These are phyloP conservation scores for Chrysosporium keratinophilum DNA, from an alignment of 2,329 filamentous ascomycete species.

Conservation along the genomic window DNA sequence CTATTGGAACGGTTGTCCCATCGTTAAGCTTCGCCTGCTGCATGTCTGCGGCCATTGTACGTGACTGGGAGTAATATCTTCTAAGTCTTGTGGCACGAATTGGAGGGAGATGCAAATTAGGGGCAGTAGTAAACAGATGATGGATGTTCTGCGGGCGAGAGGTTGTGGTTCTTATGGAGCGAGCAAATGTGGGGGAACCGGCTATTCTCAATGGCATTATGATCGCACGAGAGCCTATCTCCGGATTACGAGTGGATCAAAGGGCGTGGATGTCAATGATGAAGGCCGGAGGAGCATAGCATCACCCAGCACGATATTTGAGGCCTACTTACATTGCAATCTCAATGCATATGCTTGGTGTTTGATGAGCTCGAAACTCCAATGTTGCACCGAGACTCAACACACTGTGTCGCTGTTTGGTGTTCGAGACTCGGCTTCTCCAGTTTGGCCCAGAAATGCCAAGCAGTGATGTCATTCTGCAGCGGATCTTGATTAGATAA, in stretches of 20 bases:
- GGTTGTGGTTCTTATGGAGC: neutral
- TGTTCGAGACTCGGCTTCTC: too few species aligned
- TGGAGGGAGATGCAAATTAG: neutral
- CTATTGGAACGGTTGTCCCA: constrained; percentile 46
- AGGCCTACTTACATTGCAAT: too few species aligned
- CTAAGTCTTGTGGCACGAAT: neutral
- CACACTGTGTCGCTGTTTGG: too few species aligned
- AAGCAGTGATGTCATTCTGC: constrained; percentile 2
- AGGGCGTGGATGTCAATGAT: too few species aligned
- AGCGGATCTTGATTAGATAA: constrained; percentile 10
- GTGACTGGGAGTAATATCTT: neutral
- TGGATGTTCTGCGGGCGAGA: neutral
- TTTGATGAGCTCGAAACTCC: too few species aligned
- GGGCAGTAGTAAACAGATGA: neutral
- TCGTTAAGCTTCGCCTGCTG: constrained; percentile 48
- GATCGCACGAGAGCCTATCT: neutral
- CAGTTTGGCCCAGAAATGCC: neutral
- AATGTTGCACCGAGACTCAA: too few species aligned
- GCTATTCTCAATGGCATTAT: neutral
- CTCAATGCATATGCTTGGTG: too few species aligned
- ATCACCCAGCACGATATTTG: too few species aligned
- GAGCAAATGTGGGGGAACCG: neutral
- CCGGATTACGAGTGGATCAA: neutral
- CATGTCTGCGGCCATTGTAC: constrained; percentile 12
- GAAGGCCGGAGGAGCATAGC: too few species aligned